Percentiles rank a stretch among this genome's conserved stretches.
Conservation (phyloP, 306 rosid species). For the Cyclanthera cordifolia region DNA sequence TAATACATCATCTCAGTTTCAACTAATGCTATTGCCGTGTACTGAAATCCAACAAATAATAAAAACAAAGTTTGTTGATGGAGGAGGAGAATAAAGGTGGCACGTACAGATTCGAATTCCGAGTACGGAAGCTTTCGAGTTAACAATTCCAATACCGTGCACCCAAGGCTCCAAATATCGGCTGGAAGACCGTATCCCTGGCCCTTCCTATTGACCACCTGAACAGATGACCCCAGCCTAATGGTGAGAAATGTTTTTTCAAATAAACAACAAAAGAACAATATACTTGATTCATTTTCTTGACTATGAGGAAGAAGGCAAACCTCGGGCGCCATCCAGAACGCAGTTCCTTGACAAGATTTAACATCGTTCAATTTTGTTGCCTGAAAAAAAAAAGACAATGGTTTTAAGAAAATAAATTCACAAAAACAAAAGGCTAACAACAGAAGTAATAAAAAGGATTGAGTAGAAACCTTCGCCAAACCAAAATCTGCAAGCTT, state of each 20-base stretch:
- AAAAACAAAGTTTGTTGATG: not conserved
- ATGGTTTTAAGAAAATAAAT: constrained; percentile 16
- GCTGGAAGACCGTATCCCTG: constrained; percentile 83
- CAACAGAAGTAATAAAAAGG: not conserved
- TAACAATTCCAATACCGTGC: constrained; percentile 91
- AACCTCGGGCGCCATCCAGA: constrained; percentile 99
- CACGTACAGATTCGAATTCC: constrained; percentile 50
- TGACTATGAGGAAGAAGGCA: constrained; percentile 26
- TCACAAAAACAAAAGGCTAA: not conserved
- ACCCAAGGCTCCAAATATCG: constrained; percentile 97
- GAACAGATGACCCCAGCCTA: constrained; percentile 25
- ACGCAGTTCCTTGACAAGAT: constrained; percentile 77
- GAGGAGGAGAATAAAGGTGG: constrained; percentile 6
- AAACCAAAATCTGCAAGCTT: constrained; percentile 97
- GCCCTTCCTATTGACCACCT: constrained; percentile 70
- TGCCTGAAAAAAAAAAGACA: constrained; percentile 38
- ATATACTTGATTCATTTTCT: constrained; percentile 1
- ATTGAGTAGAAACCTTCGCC: constrained; percentile 64
- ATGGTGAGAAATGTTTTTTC: constrained; percentile 1
- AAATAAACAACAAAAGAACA: not conserved
- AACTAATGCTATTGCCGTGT: not conserved
- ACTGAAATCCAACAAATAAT: not conserved
- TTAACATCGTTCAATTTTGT: constrained; percentile 65
- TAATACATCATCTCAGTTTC: not conserved
- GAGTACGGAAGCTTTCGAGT: constrained; percentile 60